Evolutionary conservation across 2,329 filamentous ascomycete species (phyloP), one percentile per base, ranked within the genome.

Genomic region (Calonectria honghensis): DNA sequence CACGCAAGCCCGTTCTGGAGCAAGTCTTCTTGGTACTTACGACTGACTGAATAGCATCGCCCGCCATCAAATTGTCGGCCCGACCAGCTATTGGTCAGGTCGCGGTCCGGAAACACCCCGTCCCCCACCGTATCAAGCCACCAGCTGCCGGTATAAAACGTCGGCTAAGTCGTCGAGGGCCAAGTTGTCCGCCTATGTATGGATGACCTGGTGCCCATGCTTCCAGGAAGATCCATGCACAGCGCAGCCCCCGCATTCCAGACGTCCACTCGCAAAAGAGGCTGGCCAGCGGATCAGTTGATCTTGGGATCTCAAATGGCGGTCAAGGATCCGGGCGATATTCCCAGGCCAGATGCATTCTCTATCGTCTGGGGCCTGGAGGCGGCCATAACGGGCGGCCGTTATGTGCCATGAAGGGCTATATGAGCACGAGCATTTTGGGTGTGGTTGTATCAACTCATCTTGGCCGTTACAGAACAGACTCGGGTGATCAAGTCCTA

Each of bases 171-270:
- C 51, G 9, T 59, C 6, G 20, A 14, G 50, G 37, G 51, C 29
- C 20, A 20, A 29, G 18, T 31, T 41, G n/a, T 6, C n/a, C 29
- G 16, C 20, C 14, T 45, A 45, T 31, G 67, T 45, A 45, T 31
- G 67, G 52, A 37, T 70, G n/a, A 50, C 67, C 57, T 29, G 45
- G 35, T 31, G 57, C 68, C 32, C n/a, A 29, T 7, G 14, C 45
- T 35, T 63, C 68, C 61, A 18, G 68, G 57, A 54, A 20, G 29
- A 70, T 27, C 68, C 68, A 70, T 70, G 68, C 14, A 45, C 16
- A 13, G 7, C 7, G 45, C 57, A 35, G 29, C 35, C 57, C 45
- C 68, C 51, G 57, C 52, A 69, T 52, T n/a, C 37, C 39, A 37
- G 27, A 59, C 14, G 20, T 31, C 24, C 50, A 27, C 27, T 52